Conservation (phyloP, 2,329 filamentous ascomycete species). For the Diaporthe ampelina region DNA sequence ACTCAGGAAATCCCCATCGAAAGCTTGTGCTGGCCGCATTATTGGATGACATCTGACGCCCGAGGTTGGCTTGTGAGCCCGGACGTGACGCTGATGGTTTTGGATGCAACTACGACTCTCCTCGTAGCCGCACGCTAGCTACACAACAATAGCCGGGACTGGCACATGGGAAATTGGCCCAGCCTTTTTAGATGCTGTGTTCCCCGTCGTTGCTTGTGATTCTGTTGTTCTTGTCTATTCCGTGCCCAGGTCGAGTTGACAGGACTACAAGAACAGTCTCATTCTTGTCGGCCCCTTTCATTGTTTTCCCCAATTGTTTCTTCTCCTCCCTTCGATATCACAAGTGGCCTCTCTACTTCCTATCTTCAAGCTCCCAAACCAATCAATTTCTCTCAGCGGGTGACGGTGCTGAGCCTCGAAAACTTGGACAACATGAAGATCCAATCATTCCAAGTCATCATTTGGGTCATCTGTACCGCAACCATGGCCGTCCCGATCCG, state of each 20-base stretch:
- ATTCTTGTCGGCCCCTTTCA: neutral
- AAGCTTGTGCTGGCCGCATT: conserved; percentile 8
- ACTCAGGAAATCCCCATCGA: neutral
- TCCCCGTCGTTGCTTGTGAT: neutral
- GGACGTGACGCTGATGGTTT: conserved; percentile 32
- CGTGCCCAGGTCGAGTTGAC: neutral
- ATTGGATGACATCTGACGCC: conserved; percentile 24
- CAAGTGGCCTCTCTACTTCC: neutral
- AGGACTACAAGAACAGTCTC: neutral
- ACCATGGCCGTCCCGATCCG: conserved; percentile 1
- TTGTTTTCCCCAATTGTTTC: neutral
- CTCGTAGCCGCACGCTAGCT: neutral
- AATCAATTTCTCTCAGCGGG: too few species aligned
- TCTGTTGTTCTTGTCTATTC: neutral
- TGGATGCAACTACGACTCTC: neutral
- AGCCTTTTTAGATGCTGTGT: conserved; percentile 13
- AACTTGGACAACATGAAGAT: neutral
- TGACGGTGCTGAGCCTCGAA: neutral
- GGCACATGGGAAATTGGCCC: conserved; percentile 6
- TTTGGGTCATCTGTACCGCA: neutral
- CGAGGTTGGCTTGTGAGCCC: conserved; percentile 17
- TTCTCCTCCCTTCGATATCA: neutral
- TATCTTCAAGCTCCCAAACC: neutral
- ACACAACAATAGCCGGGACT: neutral
- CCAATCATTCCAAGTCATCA: neutral